Conservation (phyloP, 257 asterid genomes). For the Solanum chilense region DNA sequence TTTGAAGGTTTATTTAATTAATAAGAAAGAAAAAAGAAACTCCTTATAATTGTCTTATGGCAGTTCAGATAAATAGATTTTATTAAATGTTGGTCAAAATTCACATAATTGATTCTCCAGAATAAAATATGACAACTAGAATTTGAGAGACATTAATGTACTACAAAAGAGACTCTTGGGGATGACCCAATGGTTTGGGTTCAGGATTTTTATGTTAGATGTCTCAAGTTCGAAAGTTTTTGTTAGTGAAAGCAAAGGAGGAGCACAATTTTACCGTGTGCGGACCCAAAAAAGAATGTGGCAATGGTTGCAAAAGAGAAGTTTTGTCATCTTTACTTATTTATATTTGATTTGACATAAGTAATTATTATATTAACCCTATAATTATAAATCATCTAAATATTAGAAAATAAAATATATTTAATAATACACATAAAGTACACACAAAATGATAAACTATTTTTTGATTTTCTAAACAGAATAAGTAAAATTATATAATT, state of each 20-base stretch:
- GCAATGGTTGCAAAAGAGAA: no score
- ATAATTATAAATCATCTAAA: neutral
- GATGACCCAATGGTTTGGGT: no score
- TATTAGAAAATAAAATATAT: neutral
- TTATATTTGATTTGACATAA: neutral
- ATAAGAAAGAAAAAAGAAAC: no score
- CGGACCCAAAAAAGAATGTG: no score
- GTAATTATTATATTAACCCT: neutral
- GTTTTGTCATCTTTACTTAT: neutral
- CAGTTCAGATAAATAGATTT: no score
- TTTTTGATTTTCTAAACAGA: neutral
- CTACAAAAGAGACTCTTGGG: neutral
- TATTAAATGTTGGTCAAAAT: neutral
- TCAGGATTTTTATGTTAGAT: neutral
- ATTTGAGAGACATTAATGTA: neutral
- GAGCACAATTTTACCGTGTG: neutral
- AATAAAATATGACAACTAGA: neutral
- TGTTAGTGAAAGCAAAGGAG: fast-evolving
- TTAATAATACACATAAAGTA: neutral
- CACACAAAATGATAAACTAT: neutral
- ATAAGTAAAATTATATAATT: neutral
- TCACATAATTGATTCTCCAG: neutral
- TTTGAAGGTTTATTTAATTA: neutral
- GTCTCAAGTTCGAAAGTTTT: fast-evolving
- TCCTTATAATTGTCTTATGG: no score